These are phyloP conservation scores for Sclerotinia borealis DNA, from an alignment of 2,329 filamentous ascomycete genomes.

Conservation along the genomic window DNA sequence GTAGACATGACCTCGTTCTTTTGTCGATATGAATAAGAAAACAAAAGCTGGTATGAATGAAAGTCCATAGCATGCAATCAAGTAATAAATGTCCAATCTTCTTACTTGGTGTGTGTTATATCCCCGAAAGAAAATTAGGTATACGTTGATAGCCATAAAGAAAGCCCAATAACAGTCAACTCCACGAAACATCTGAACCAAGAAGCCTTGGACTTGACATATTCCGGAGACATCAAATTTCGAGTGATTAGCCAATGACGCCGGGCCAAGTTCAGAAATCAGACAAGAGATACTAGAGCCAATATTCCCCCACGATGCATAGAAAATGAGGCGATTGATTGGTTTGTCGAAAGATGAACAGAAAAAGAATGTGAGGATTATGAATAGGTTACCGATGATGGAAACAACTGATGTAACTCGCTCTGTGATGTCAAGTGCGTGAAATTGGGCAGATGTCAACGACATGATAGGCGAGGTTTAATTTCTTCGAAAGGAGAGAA, in stretches of 20 bases:
- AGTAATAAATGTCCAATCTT: conserved; percentile 48
- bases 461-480: background rate
- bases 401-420: conserved; percentile 43
- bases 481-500: background rate
- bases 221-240: conserved; percentile 3
- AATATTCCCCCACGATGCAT: conserved; percentile 52
- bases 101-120: conserved; percentile 45
- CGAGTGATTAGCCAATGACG: background rate
- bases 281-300: conserved; percentile 49
- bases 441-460: conserved; percentile 11
- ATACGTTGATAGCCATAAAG: conserved; percentile 55
- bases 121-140: conserved; percentile 49
- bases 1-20: conserved; percentile 22
- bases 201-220: conserved; percentile 66
- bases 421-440: background rate
- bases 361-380: conserved; percentile 45
- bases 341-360: conserved; percentile 48
- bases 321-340: conserved; percentile 55
- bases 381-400: conserved; percentile 45
- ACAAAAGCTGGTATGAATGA: conserved; percentile 45
- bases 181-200: conserved; percentile 70
- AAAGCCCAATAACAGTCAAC: conserved; percentile 48
- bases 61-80: conserved; percentile 46
- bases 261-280: conserved; percentile 42
- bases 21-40: conserved; percentile 44